Evolutionary conservation across 2,329 filamentous ascomycete genomes (phyloP).

Genomic region (Ascosphaera aggregata): DNA sequence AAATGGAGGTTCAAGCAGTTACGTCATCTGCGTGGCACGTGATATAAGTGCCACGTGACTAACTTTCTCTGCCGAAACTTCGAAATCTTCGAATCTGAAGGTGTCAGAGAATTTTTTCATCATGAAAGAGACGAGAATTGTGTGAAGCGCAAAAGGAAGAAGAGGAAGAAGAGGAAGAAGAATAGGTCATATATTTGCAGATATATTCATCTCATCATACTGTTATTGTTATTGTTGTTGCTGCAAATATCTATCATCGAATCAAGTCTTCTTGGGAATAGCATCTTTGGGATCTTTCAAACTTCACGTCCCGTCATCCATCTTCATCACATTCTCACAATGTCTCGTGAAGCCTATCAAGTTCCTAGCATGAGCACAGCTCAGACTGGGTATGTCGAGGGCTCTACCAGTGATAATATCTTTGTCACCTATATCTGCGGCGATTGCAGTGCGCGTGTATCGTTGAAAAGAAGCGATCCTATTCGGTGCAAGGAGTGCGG

Average conservation of each 20-base stretch:
- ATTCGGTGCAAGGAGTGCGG: conserved; percentile 86
- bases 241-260: neutral
- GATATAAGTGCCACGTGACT: too few species aligned
- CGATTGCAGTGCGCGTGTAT: conserved; percentile 60
- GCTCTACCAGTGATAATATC: conserved; percentile 24
- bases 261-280: neutral
- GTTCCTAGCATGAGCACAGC: conserved; percentile 33
- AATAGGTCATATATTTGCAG: too few species aligned
- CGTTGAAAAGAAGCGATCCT: conserved; percentile 51
- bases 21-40: too few species aligned
- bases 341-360: conserved; percentile 60
- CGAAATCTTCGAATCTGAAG: too few species aligned
- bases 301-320: neutral
- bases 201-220: too few species aligned
- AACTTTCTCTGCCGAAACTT: too few species aligned
- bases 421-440: conserved; percentile 53
- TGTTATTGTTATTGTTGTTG: too few species aligned
- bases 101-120: too few species aligned
- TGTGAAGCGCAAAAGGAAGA: too few species aligned
- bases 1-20: too few species aligned
- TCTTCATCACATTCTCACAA: conserved; percentile 9
- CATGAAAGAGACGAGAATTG: too few species aligned
- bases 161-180: too few species aligned
- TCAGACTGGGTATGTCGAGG: conserved; percentile 16
- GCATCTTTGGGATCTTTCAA: neutral